These are phyloP conservation scores for Scleroderma bovista DNA, from an alignment of 768 basidiomycete genomes.

Conservation along the genomic window DNA sequence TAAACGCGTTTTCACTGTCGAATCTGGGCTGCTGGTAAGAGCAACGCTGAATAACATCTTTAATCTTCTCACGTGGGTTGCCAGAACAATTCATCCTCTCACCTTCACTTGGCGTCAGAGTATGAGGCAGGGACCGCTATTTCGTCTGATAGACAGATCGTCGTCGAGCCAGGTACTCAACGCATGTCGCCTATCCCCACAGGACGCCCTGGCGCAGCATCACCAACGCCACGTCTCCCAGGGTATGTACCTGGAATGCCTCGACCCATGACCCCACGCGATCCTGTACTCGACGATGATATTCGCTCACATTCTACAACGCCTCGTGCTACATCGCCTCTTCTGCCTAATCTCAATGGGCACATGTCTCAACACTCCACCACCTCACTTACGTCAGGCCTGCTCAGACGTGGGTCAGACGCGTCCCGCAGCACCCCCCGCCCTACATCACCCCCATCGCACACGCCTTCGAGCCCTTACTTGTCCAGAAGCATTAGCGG, in stretches of 20 bases:
- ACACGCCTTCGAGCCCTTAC: slow-evolving; percentile 40
- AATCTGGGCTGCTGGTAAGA: slow-evolving; percentile 21
- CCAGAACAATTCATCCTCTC: slow-evolving; percentile 12
- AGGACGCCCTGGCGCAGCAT: slow-evolving; percentile 44
- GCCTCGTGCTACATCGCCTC: slow-evolving; percentile 72
- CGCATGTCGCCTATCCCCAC: slow-evolving; percentile 58
- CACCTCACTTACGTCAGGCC: slow-evolving; percentile 32
- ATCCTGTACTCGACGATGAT: slow-evolving; percentile 64
- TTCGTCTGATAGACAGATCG: slow-evolving; percentile 53
- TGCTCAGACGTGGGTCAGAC: slow-evolving; percentile 51
- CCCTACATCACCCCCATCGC: slow-evolving; percentile 41
- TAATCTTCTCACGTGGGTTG: slow-evolving; percentile 14
- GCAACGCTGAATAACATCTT: slow-evolving; percentile 5
- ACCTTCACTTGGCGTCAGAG: slow-evolving; percentile 35
- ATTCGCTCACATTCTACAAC: slow-evolving; percentile 66
- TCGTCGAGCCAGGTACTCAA: slow-evolving; percentile 43
- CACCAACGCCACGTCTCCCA: slow-evolving; percentile 53
- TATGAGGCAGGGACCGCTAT: slow-evolving; percentile 67
- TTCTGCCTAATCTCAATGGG: slow-evolving; percentile 32
- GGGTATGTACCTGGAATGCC: slow-evolving; percentile 91
- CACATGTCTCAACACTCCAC: slow-evolving; percentile 31
- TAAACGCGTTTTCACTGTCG: slow-evolving; percentile 10
- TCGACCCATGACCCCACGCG: slow-evolving; percentile 85
- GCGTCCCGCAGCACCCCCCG: slow-evolving; percentile 47
- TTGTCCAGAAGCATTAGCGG: slow-evolving; percentile 58